phyloP scores from a whole-genome alignment of 1,139 yeast species.

The Candida dubliniensis region DNA sequence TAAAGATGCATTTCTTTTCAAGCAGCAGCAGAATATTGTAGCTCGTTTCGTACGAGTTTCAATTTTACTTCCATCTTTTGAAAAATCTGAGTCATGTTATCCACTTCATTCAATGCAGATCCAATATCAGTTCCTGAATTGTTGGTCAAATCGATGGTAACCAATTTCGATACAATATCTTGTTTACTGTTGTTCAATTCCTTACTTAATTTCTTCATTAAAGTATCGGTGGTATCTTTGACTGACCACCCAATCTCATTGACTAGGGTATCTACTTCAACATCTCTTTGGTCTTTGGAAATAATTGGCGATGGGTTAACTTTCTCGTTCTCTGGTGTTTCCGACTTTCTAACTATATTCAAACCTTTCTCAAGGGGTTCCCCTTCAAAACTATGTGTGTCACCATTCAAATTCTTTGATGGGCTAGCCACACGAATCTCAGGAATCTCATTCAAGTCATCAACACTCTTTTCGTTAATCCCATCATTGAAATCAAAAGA shows the following conservation, averaged over 20 bases:
- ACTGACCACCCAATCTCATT: conserved; percentile 76
- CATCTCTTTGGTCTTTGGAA: conserved; percentile 34
- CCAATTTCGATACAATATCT: conserved; percentile 38
- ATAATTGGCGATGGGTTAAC: conserved; percentile 4
- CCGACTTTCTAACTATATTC: conserved; percentile 20
- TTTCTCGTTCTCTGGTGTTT: conserved; percentile 10
- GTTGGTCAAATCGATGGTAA: conserved; percentile 41
- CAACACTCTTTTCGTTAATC: neutral
- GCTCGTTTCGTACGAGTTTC: conserved; percentile 2
- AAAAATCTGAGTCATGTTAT: conserved; percentile 54
- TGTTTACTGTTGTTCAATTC: conserved; percentile 45
- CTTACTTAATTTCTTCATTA: conserved; percentile 56
- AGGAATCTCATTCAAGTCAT: neutral
- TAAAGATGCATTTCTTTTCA: too few relatives aligned
- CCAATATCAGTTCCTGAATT: conserved; percentile 36
- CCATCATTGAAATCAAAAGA: conserved; percentile 8
- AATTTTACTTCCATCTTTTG: conserved; percentile 39
- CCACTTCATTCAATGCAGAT: conserved; percentile 61
- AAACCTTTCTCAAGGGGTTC: conserved; percentile 19
- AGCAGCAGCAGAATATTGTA: neutral
- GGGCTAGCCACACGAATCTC: neutral
- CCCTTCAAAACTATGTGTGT: conserved; percentile 2
- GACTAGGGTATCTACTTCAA: conserved; percentile 63
- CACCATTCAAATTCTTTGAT: neutral
- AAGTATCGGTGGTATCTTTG: conserved; percentile 56